Percentiles rank a stretch among this genome's conserved stretches.
Conservation (phyloP, 2,329 filamentous ascomycete species). For the Eutypella sp. region DNA sequence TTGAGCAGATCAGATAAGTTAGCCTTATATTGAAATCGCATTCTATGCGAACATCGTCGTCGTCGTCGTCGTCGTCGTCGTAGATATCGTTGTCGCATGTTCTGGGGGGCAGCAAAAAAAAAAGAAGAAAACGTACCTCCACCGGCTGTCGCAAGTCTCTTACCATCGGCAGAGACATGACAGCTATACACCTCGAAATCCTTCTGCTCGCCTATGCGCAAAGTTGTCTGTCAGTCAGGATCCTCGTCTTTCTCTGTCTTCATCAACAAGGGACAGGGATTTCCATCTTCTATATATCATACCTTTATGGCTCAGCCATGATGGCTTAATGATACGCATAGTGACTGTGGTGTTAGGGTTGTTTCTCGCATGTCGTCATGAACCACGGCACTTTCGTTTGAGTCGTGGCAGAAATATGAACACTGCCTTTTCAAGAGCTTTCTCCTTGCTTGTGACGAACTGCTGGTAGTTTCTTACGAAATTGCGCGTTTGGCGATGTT, state of each 20-base stretch:
- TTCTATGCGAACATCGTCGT: conserved; percentile 13
- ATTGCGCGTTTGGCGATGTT: no score
- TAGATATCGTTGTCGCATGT: no score
- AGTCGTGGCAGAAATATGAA: no score
- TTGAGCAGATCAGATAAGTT: conserved; percentile 6
- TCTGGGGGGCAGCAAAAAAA: no score
- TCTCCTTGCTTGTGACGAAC: no score
- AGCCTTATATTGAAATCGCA: conserved; percentile 1
- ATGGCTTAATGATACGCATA: conserved; percentile 89
- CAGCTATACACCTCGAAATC: conserved; percentile 99
- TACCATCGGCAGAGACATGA: conserved; percentile 92
- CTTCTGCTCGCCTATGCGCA: conserved; percentile 79
- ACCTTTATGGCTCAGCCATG: conserved; percentile 94
- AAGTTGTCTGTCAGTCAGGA: conserved; percentile 18
- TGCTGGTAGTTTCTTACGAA: no score
- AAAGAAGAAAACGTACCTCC: conserved; percentile 72
- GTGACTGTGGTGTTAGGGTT: conserved; percentile 21
- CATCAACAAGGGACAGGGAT: neutral
- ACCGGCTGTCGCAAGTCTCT: conserved; percentile 85
- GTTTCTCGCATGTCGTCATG: conserved; percentile 28
- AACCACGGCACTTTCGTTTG: neutral
- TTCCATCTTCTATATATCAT: no score
- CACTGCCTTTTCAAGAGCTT: no score
- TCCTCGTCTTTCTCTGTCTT: neutral
- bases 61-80: neutral